A percentile compares a stretch with the other conserved stretches of the same genome.
Evolutionary conservation across 495 filamentous ascomycete genomes (phyloP).

Genomic region (Cetradonia linearis): DNA sequence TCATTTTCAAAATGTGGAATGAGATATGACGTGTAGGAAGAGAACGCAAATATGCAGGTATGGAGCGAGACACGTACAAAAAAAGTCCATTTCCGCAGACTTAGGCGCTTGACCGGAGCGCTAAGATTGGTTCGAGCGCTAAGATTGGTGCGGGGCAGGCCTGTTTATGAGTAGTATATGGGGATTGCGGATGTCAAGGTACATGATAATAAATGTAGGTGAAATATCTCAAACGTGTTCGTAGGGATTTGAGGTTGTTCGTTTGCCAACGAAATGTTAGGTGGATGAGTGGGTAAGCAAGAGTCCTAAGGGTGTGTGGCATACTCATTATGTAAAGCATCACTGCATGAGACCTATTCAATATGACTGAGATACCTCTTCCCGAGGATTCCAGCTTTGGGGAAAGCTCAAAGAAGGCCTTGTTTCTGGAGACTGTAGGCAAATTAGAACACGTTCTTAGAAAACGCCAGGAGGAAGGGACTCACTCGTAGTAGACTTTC

Average conservation of each 20-base stretch:
- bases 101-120: too few relatives aligned
- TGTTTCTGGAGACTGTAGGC: slow-evolving; percentile 43
- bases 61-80: too few relatives aligned
- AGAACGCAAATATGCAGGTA: background rate
- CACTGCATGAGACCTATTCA: background rate
- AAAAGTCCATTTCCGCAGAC: too few relatives aligned
- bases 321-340: background rate
- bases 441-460: slow-evolving; percentile 25
- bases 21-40: background rate
- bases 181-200: background rate
- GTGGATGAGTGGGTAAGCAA: background rate
- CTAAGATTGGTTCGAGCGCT: too few relatives aligned
- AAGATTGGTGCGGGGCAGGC: too few relatives aligned
- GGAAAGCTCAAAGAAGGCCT: slow-evolving; percentile 34
- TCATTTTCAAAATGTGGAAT: background rate
- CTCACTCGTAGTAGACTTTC: slow-evolving; percentile 83
- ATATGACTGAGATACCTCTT: background rate
- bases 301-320: too few relatives aligned
- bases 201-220: background rate
- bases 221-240: background rate
- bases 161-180: too few relatives aligned
- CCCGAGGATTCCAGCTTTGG: background rate
- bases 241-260: background rate
- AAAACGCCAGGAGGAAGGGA: slow-evolving; percentile 13
- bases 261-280: background rate